These are phyloP conservation scores for Dactylellina haptotyla DNA, from an alignment of 2,329 filamentous ascomycete genomes.

Conservation along the genomic window DNA sequence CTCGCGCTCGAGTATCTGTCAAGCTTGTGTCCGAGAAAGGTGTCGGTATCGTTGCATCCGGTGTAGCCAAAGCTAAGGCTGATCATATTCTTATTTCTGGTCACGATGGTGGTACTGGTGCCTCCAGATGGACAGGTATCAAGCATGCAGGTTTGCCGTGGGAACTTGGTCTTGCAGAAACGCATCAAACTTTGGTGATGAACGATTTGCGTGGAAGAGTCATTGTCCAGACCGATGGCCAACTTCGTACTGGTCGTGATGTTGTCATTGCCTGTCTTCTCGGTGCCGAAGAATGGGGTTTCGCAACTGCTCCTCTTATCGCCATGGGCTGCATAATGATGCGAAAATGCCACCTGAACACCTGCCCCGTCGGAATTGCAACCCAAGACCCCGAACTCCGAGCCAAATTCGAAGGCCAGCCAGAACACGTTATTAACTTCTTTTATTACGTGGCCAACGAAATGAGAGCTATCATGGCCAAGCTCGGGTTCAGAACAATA, in stretches of 20 bases:
- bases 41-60: slow-evolving; percentile 95
- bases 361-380: slow-evolving; percentile 91
- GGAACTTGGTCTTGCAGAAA: slow-evolving; percentile 96
- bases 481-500: slow-evolving; percentile 90
- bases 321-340: slow-evolving; percentile 98
- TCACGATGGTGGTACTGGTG: slow-evolving; percentile 95
- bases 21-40: slow-evolving; percentile 98
- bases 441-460: slow-evolving; percentile 98
- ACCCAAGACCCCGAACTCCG: slow-evolving; percentile 94
- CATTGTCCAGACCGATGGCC: slow-evolving; percentile 94
- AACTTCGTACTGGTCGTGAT: slow-evolving; percentile 90
- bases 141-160: slow-evolving; percentile 97
- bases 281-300: slow-evolving; percentile 98
- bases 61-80: slow-evolving; percentile 96
- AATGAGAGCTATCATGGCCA: slow-evolving; percentile 95
- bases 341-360: slow-evolving; percentile 72
- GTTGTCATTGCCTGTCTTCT: slow-evolving; percentile 93
- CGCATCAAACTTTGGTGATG: slow-evolving; percentile 92
- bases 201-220: slow-evolving; percentile 96
- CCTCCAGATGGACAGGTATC: slow-evolving; percentile 97
- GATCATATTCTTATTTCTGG: slow-evolving; percentile 97
- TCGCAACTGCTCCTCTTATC: slow-evolving; percentile 92
- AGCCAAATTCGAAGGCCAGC: slow-evolving; percentile 91
- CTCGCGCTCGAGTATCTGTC: slow-evolving; percentile 89
- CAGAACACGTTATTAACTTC: slow-evolving; percentile 98